These are phyloP conservation scores for Martensiomyces pterosporus DNA, from an alignment of 192 early-diverging fungal species.

Conservation along the genomic window DNA sequence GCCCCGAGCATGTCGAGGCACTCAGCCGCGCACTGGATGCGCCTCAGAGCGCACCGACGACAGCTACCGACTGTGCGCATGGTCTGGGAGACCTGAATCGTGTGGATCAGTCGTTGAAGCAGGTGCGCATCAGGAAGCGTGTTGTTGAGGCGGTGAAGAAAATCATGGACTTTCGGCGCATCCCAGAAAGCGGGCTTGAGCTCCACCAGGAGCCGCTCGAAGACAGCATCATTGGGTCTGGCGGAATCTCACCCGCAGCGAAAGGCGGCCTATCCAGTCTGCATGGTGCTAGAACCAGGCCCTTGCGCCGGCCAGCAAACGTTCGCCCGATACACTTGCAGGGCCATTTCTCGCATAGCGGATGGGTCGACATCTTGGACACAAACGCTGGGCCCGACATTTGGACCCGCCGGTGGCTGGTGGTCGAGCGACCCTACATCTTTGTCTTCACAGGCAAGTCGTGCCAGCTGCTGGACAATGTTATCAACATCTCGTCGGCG, in stretches of 20 bases:
- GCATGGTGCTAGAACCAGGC: background rate
- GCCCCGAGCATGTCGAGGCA: background rate
- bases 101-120: background rate
- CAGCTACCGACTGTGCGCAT: too few species aligned
- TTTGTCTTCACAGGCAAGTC: constrained; percentile 66
- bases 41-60: too few species aligned
- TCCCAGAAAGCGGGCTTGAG: constrained; percentile 6
- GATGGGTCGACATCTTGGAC: constrained; percentile 30
- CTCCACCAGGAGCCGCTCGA: constrained; percentile 33
- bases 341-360: constrained; percentile 22
- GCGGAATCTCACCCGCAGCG: too few species aligned
- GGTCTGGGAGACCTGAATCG: too few species aligned
- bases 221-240: background rate
- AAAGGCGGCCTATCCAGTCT: background rate
- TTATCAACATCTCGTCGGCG: constrained; percentile 72
- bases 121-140: constrained; percentile 10
- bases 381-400: constrained; percentile 36
- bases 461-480: constrained; percentile 64
- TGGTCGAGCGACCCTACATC: constrained; percentile 69
- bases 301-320: background rate
- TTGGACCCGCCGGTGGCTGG: constrained; percentile 79
- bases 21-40: too few species aligned
- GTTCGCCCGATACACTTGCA: constrained; percentile 20
- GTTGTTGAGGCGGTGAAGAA: constrained; percentile 17
- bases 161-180: constrained; percentile 7